Conservation (phyloP, 179 eudicot genomes). For the Heliamphora pulchella region DNA sequence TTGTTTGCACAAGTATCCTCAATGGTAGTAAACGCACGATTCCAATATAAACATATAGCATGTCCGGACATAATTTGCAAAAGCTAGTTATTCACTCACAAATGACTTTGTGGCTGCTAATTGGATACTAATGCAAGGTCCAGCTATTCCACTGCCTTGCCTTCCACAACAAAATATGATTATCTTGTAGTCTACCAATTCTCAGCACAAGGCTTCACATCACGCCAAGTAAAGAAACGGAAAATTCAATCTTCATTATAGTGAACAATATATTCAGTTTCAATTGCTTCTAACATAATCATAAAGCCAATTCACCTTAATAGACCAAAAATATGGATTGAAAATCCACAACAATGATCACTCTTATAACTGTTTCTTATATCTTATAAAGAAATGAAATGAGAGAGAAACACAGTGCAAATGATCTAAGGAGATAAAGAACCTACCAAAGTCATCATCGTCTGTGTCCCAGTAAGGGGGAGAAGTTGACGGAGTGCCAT, state of each 20-base stretch:
- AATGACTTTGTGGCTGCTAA: not conserved
- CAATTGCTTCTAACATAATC: not conserved
- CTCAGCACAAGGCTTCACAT: conserved; percentile 3
- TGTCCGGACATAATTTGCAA: no score
- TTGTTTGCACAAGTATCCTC: no score
- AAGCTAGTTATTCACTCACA: not conserved
- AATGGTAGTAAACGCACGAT: no score
- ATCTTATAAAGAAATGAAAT: not conserved
- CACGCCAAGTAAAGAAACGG: not conserved
- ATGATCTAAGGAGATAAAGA: not conserved
- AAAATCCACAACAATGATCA: conserved; percentile 4
- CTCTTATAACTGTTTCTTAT: not conserved
- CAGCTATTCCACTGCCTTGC: not conserved
- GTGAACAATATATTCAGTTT: not conserved
- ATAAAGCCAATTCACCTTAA: not conserved
- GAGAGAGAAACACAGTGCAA: not conserved
- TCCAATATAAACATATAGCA: no score
- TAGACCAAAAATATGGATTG: not conserved
- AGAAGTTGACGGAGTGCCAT: conserved; percentile 67
- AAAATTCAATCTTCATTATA: not conserved
- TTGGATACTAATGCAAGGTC: not conserved
- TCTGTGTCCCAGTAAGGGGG: conserved; percentile 92
- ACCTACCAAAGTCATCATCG: conserved; percentile 64
- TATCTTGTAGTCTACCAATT: not conserved
- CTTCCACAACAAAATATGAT: not conserved